Evolutionary conservation across 1,284 basidiomycete genomes (phyloP).

Genomic region (Coniferiporia sulphurascens): DNA sequence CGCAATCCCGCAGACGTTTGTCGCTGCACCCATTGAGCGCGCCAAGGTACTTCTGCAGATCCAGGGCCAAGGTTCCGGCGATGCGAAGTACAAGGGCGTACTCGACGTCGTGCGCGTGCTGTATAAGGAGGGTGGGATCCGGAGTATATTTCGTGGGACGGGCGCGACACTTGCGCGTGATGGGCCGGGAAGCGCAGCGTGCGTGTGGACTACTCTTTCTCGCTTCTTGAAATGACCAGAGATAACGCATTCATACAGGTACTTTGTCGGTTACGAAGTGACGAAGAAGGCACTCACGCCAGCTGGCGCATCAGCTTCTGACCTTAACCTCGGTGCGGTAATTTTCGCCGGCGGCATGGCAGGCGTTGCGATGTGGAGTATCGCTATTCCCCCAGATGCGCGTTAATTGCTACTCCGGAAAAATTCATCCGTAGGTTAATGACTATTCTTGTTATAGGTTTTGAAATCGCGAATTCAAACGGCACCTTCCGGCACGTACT

Average conservation of each 20-base stretch:
- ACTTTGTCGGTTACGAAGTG: slow-evolving; percentile 96
- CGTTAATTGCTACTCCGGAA: slow-evolving; percentile 27
- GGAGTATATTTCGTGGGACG: slow-evolving; percentile 92
- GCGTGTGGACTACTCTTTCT: slow-evolving; percentile 31
- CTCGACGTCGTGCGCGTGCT: slow-evolving; percentile 88
- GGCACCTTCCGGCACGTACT: slow-evolving; percentile 95
- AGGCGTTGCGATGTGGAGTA: slow-evolving; percentile 96
- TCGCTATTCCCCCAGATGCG: slow-evolving; percentile 94
- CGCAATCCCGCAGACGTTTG: slow-evolving; percentile 87
- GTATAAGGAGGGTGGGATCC: slow-evolving; percentile 91
- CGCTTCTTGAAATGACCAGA: neutral
- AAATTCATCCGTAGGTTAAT: neutral
- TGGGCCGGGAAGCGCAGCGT: slow-evolving; percentile 96
- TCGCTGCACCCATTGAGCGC: slow-evolving; percentile 94
- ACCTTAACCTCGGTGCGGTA: slow-evolving; percentile 85
- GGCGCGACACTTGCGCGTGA: slow-evolving; percentile 91
- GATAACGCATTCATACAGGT: slow-evolving; percentile 45
- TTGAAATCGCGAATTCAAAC: slow-evolving; percentile 96
- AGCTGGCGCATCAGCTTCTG: slow-evolving; percentile 65
- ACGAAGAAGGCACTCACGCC: slow-evolving; percentile 86
- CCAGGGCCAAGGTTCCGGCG: slow-evolving; percentile 78
- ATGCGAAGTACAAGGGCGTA: slow-evolving; percentile 85
- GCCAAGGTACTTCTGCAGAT: slow-evolving; percentile 96
- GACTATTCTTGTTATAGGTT: slow-evolving; percentile 47
- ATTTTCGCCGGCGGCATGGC: slow-evolving; percentile 93